Percentiles rank a stretch among this genome's conserved stretches.
These are phyloP conservation scores for Penicillium manginii DNA, from an alignment of 495 filamentous ascomycete genomes.

Conservation along the genomic window DNA sequence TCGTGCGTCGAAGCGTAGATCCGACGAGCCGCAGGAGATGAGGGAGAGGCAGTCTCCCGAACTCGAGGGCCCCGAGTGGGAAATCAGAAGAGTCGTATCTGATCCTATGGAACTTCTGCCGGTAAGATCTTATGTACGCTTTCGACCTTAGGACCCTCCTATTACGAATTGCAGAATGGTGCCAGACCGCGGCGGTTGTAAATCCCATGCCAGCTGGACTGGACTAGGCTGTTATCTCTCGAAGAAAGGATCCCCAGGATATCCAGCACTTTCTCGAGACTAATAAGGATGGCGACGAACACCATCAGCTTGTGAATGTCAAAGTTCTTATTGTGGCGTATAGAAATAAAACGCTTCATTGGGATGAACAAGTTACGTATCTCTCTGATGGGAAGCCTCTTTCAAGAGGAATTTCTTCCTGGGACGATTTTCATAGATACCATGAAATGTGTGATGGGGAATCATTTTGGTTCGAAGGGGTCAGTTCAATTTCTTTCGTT, in stretches of 20 bases:
- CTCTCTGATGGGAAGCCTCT: not conserved
- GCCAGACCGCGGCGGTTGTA: not conserved
- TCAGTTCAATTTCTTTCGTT: not conserved
- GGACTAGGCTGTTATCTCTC: not conserved
- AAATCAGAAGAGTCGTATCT: too few species aligned
- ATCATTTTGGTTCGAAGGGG: not conserved
- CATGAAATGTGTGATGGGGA: not conserved
- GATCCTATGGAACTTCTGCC: too few species aligned
- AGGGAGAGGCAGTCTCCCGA: too few species aligned
- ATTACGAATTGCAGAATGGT: not conserved
- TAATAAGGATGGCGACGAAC: not conserved
- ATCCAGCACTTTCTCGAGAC: not conserved
- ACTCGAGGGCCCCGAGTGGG: too few species aligned
- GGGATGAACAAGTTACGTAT: not conserved
- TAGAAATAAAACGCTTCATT: not conserved
- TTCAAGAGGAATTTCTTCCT: not conserved
- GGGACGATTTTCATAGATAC: not conserved
- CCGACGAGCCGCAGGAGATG: too few species aligned
- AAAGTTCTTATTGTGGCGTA: not conserved
- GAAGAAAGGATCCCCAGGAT: not conserved
- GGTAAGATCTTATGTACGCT: too few species aligned
- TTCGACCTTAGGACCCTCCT: too few species aligned
- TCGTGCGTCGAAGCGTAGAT: too few species aligned
- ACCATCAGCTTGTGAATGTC: not conserved
- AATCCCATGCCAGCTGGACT: not conserved